Base-by-base conservation (phyloP, 106 monocot species). In the Acorus gramineus region DNA sequence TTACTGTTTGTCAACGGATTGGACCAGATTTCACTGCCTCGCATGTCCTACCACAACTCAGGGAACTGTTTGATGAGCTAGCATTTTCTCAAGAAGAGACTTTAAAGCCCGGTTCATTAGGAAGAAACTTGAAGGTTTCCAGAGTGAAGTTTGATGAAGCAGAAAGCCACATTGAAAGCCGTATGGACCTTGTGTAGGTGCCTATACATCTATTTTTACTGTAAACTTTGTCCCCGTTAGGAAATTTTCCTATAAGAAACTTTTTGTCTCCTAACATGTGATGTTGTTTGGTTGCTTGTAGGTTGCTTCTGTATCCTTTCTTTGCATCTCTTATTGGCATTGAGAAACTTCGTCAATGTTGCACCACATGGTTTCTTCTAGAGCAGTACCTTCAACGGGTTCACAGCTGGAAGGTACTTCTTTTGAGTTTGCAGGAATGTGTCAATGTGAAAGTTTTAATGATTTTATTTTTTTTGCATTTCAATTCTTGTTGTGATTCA, bases 151-250 rank as follows among this genome's bases (percentile, higher is more conserved):
- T 63, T 66, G 68, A 79, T 59, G 77, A 73, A 54, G 28, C 28
- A 28, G 73, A 63, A 52, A 43, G 52, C 57, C 63, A 61, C 56
- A 74, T 92, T 55, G 75, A 77, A 71, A 85, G 64, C 56, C 71
- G 88, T 71, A 79, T 76, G 73, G 98, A 92, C 54, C 80, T 98
- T 66, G 62, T 89, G 98, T 98, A 86, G 42, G 98, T 78, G 57
- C 61, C 4, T 11, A 45, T n/a, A 7, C n/a, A 28, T 28, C 28
- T 28, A 28, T 28, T 28, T 28, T 28, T 0, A 28, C 28, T 28
- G 28, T 28, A 28, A 28, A 28, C 28, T 28, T 28, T 28, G 28
- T 28, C 28, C 28, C 28, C 28, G 0, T 28, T 28, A 28, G 28
- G 28, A 28, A 28, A 28, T 28, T 28, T 0, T 28, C 28, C 28